Conservation (phyloP, 2,329 filamentous ascomycete species). For the Akanthomyces dipterigenus region DNA sequence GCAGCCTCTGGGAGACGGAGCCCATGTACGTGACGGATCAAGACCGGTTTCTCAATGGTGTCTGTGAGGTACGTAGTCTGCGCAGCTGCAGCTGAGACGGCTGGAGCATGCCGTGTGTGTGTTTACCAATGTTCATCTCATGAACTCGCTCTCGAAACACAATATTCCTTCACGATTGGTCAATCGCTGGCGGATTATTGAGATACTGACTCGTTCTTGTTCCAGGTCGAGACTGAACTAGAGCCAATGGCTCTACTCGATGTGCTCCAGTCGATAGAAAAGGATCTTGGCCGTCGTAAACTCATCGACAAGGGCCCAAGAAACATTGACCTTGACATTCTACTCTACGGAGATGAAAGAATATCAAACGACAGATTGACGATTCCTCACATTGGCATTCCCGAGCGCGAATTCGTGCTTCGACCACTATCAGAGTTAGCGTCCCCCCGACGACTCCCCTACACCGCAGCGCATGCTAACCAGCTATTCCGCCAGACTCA, state of each 20-base stretch:
- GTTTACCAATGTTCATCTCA: background rate
- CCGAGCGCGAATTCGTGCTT: conserved; percentile 90
- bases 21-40: conserved; percentile 96
- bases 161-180: too few species aligned
- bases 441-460: background rate
- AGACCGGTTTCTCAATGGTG: conserved; percentile 82
- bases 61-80: conserved; percentile 65
- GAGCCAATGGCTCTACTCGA: conserved; percentile 71
- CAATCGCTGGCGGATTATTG: background rate
- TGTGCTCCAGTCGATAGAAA: conserved; percentile 77
- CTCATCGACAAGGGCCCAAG: conserved; percentile 87
- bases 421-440: conserved; percentile 73
- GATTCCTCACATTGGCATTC: conserved; percentile 77
- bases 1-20: conserved; percentile 86
- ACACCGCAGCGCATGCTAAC: background rate
- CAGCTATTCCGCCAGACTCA: conserved; percentile 35
- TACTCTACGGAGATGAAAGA: conserved; percentile 66
- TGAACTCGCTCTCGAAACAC: background rate
- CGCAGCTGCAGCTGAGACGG: background rate
- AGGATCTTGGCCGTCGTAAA: conserved; percentile 70
- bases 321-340: conserved; percentile 89
- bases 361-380: conserved; percentile 67
- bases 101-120: background rate
- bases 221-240: conserved; percentile 72
- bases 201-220: background rate